Conservation (phyloP, 441 rosid genomes). For the Syzygium syzygioides region DNA sequence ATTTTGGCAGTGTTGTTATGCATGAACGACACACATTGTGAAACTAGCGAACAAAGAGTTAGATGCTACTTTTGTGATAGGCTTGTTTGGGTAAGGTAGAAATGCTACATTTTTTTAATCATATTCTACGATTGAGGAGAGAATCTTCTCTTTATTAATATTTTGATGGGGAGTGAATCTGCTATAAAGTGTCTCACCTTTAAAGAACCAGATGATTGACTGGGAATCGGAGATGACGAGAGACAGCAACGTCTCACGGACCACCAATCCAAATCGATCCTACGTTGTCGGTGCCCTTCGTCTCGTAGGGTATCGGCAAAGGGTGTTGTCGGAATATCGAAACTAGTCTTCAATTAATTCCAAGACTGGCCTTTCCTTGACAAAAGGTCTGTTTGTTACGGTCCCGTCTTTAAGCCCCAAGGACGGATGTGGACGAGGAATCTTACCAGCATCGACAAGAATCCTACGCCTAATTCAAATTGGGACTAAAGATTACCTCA, state of each 20-base stretch:
- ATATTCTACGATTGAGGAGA: not conserved
- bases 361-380: not conserved
- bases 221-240: not conserved
- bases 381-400: not conserved
- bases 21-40: not conserved
- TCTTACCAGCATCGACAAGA: too few species aligned
- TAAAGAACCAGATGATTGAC: not conserved
- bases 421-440: too few species aligned
- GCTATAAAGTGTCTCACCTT: not conserved
- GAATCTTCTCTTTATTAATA: not conserved
- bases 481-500: conserved; percentile 43
- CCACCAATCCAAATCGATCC: not conserved
- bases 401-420: not conserved
- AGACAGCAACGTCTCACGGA: not conserved
- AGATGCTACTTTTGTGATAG: not conserved
- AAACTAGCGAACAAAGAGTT: not conserved
- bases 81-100: not conserved
- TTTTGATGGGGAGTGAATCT: not conserved
- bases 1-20: not conserved
- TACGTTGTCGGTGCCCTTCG: not conserved
- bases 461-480: too few species aligned
- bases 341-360: not conserved
- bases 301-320: not conserved
- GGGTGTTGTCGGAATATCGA: not conserved
- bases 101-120: not conserved